Base-by-base conservation (phyloP, 805 yeast genomes). In the Danielia reshetovae region DNA sequence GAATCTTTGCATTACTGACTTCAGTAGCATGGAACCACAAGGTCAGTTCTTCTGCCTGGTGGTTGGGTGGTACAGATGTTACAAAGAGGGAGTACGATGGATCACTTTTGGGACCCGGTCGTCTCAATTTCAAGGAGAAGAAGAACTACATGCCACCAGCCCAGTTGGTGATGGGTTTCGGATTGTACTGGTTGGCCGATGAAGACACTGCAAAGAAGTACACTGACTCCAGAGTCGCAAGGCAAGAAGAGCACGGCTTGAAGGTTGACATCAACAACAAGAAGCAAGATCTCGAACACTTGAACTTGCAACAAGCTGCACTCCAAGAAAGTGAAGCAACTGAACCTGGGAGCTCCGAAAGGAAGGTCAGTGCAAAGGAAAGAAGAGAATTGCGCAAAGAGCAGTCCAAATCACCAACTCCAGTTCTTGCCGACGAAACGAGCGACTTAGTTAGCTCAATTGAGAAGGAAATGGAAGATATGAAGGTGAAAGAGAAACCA, bases 1-100 rank as follows among this genome's bases (percentile, higher is more conserved):
- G 96, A 9, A 74, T 85, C 5, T 81, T 81, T 45, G 75, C 94
- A n/a, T 70, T 87, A 43, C 74, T 89, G 15, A 72, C 90, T 0
- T 81, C 95, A 7, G 78, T 74, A 27, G 95, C 96, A 0, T 93
- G 98, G 98, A 89, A 81, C 25, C 75, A 82, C 34, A 90, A 89
- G 54, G 71, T 82, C 19, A 76, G 86, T 1, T 75, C 85, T 0
- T 79, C 95, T 2, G 82, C 96, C 2, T 88, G 95, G 94, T 83
- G 79, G 75, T 75, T 85, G n/a, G 70, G 68, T 24, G 88, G 88
- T 2, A 55, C 58, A 12, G 81, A 77, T 30, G 71, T 90, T 2
- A 75, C 87, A 1, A 85, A 87, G 49, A 74, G 74, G 32, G 89
- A 85, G 48, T 69, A 69, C 36, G 81, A 75, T 30, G 79, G 77